Evolutionary conservation across 1,284 basidiomycete genomes (phyloP).

Genomic region (Ustilago curta): DNA sequence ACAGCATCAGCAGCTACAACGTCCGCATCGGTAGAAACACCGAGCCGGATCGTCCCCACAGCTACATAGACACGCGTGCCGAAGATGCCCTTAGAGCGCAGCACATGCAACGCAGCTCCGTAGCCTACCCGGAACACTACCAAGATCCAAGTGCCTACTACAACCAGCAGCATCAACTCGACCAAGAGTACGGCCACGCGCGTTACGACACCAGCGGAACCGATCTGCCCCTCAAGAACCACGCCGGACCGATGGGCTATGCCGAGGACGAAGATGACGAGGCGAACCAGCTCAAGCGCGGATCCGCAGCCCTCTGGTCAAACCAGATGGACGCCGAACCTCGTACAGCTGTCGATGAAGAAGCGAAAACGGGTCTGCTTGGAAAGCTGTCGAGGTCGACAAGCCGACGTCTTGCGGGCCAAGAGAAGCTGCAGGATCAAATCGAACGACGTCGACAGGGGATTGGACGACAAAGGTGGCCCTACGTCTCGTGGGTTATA

Average conservation of each 20-base stretch:
- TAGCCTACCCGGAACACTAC: constrained; percentile 13
- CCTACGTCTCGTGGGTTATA: constrained; percentile 75
- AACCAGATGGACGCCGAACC: constrained; percentile 32
- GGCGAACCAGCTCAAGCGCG: constrained; percentile 51
- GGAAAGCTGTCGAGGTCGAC: constrained; percentile 31
- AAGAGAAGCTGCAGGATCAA: constrained; percentile 59
- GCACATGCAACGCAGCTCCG: constrained; percentile 12
- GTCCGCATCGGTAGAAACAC: constrained; percentile 39
- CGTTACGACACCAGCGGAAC: constrained; percentile 42
- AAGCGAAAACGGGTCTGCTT: constrained; percentile 39
- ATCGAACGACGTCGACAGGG: constrained; percentile 75
- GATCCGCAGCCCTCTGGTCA: constrained; percentile 30
- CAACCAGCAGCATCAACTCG: constrained; percentile 8
- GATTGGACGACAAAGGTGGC: constrained; percentile 82
- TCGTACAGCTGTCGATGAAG: constrained; percentile 23
- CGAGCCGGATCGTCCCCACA: constrained; percentile 15
- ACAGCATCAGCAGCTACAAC: constrained; percentile 58
- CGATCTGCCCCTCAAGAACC: constrained; percentile 50
- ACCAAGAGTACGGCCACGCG: constrained; percentile 19
- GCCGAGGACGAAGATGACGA: constrained; percentile 67
- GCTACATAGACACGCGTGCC: constrained; percentile 11
- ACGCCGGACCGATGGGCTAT: constrained; percentile 59
- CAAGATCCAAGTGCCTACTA: constrained; percentile 28
- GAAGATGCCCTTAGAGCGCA: constrained; percentile 6
- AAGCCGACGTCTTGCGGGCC: constrained; percentile 12